These are phyloP conservation scores for Rosa lucieae DNA, from an alignment of 306 rosid species.

Conservation along the genomic window DNA sequence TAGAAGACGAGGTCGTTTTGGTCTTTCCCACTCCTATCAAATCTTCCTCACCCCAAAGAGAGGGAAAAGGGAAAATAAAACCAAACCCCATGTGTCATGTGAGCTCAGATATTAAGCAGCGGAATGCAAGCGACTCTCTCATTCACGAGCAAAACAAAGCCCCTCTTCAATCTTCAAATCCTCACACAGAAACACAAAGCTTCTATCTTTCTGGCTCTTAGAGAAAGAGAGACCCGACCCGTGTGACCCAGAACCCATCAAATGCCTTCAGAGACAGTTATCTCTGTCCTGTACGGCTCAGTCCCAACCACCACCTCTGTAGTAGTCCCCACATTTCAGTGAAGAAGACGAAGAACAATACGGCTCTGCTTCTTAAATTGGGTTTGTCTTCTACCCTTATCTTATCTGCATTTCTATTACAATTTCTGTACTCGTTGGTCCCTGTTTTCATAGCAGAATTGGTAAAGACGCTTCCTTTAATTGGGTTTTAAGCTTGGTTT, in stretches of 20 bases:
- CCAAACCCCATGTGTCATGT: slow-evolving; percentile 4
- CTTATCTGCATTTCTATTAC: slow-evolving; percentile 17
- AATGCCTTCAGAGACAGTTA: slow-evolving; percentile 25
- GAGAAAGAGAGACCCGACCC: background rate
- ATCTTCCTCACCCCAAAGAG: background rate
- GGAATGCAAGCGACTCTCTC: background rate
- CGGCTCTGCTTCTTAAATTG: background rate
- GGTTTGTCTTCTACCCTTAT: slow-evolving; percentile 22
- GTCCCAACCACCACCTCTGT: too few species aligned
- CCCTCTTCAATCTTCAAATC: background rate
- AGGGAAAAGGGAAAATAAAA: background rate
- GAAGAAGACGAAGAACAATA: slow-evolving; percentile 2
- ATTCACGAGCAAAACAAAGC: background rate
- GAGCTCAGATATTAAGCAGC: slow-evolving; percentile 1
- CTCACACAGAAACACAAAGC: background rate
- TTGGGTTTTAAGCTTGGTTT: background rate
- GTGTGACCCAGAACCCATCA: slow-evolving; percentile 25
- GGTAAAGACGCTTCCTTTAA: slow-evolving; percentile 18
- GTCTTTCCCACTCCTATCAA: background rate
- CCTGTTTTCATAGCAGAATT: slow-evolving; percentile 22
- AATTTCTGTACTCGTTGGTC: slow-evolving; percentile 18
- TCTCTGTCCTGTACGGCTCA: background rate
- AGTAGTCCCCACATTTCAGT: slow-evolving; percentile 17
- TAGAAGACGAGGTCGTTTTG: background rate
- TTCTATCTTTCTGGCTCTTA: slow-evolving; percentile 8